Percentiles rank a stretch among this genome's conserved stretches.
Conservation (phyloP, 2,329 filamentous ascomycete species). For the Ascochyta lentis region DNA sequence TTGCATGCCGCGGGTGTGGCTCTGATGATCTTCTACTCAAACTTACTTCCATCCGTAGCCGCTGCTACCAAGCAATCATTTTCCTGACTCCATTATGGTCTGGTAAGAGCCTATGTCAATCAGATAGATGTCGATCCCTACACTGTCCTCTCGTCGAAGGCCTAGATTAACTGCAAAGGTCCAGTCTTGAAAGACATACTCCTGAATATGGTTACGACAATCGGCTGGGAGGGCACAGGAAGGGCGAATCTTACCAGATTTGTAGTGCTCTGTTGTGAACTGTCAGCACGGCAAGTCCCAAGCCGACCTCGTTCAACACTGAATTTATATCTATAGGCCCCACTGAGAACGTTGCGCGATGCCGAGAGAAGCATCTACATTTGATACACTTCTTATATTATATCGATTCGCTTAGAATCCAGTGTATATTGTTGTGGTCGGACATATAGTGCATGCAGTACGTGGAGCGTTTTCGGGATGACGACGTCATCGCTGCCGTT, state of each 20-base stretch:
- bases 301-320: not conserved
- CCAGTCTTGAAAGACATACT: slow-evolving; percentile 2
- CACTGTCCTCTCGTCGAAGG: not conserved
- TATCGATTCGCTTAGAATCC: too few species aligned
- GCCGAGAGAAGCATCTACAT: too few species aligned
- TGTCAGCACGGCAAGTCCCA: not conserved
- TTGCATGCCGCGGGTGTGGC: not conserved
- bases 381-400: too few species aligned
- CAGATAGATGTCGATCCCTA: not conserved
- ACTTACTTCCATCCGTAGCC: not conserved
- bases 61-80: slow-evolving; percentile 8
- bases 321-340: not conserved
- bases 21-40: not conserved
- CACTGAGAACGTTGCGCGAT: not conserved
- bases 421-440: too few species aligned
- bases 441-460: not conserved
- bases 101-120: not conserved
- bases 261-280: not conserved
- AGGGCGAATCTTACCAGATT: not conserved
- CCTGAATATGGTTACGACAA: slow-evolving; percentile 4
- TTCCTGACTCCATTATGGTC: not conserved
- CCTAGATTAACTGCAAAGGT: not conserved
- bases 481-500: not conserved
- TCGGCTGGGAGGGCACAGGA: slow-evolving; percentile 7
- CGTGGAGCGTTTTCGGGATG: not conserved